Conservation (phyloP, 2,329 filamentous ascomycete species). For the Sphaerostilbella broomeana region DNA sequence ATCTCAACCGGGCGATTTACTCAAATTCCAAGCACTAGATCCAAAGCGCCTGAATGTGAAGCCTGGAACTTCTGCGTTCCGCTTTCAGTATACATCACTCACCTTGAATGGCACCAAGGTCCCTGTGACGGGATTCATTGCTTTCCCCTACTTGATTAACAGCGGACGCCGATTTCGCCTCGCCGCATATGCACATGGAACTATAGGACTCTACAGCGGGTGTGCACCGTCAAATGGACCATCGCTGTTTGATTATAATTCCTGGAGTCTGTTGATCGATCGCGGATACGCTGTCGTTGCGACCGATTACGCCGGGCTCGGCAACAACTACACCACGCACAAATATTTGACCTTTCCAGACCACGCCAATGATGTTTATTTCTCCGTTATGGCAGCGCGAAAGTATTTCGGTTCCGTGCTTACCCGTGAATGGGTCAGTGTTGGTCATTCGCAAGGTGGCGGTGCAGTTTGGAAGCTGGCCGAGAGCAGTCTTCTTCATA, state of each 20-base stretch:
- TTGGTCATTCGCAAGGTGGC: slow-evolving; percentile 18
- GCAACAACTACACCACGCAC: slow-evolving; percentile 17
- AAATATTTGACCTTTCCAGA: slow-evolving; percentile 15
- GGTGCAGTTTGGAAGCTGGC: slow-evolving; percentile 18
- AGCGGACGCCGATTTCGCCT: neutral
- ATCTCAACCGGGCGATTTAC: slow-evolving; percentile 13
- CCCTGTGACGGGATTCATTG: slow-evolving; percentile 14
- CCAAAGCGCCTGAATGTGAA: slow-evolving; percentile 6
- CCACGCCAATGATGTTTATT: slow-evolving; percentile 16
- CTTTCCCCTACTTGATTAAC: slow-evolving; percentile 9
- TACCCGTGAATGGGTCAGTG: slow-evolving; percentile 11
- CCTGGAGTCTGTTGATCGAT: slow-evolving; percentile 9
- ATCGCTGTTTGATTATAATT: slow-evolving; percentile 10
- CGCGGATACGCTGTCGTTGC: slow-evolving; percentile 16
- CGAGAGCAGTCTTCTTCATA: slow-evolving; percentile 13
- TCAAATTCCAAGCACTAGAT: slow-evolving; percentile 16
- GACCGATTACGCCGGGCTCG: slow-evolving; percentile 19
- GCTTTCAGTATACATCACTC: slow-evolving; percentile 17
- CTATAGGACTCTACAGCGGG: slow-evolving; percentile 10
- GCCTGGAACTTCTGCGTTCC: slow-evolving; percentile 13
- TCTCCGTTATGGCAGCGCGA: slow-evolving; percentile 12
- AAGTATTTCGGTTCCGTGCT: slow-evolving; percentile 5
- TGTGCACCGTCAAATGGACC: slow-evolving; percentile 13
- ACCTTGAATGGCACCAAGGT: slow-evolving; percentile 12
- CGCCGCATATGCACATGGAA: slow-evolving; percentile 16